Evolutionary conservation across 148 eudicot species (phyloP).

Genomic region (Drosera capensis): DNA sequence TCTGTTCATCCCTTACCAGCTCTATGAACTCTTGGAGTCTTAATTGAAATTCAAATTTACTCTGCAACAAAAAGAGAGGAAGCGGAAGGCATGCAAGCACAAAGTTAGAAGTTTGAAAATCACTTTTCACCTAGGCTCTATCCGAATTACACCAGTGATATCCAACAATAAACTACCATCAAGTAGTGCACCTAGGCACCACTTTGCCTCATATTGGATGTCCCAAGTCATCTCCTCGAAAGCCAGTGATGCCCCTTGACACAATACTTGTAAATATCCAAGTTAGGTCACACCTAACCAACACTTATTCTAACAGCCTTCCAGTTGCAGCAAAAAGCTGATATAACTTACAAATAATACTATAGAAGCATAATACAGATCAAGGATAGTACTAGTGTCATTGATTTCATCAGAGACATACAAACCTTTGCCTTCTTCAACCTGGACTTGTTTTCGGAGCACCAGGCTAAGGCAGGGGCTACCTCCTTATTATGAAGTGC

Average conservation of each 20-base stretch:
- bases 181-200: too few relatives aligned
- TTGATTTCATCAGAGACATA: background rate
- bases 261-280: too few relatives aligned
- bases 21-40: conserved; percentile 97
- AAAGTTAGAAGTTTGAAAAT: background rate
- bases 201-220: too few relatives aligned
- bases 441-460: conserved; percentile 89
- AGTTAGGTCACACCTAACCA: too few relatives aligned
- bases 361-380: background rate
- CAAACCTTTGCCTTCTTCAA: conserved; percentile 90
- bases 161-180: too few relatives aligned
- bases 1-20: conserved; percentile 73
- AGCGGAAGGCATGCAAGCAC: background rate
- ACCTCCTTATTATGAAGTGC: conserved; percentile 91
- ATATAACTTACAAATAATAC: too few relatives aligned
- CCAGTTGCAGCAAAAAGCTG: too few relatives aligned
- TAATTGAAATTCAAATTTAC: conserved; percentile 90
- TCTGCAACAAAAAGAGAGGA: conserved; percentile 29
- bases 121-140: background rate
- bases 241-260: too few relatives aligned
- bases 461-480: conserved; percentile 93
- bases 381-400: background rate
- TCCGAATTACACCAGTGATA: background rate
- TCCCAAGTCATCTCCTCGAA: too few relatives aligned
- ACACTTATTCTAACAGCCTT: too few relatives aligned